Evolutionary conservation across 116 monocot genomes (phyloP).

Genomic region (Cymodocea nodosa): DNA sequence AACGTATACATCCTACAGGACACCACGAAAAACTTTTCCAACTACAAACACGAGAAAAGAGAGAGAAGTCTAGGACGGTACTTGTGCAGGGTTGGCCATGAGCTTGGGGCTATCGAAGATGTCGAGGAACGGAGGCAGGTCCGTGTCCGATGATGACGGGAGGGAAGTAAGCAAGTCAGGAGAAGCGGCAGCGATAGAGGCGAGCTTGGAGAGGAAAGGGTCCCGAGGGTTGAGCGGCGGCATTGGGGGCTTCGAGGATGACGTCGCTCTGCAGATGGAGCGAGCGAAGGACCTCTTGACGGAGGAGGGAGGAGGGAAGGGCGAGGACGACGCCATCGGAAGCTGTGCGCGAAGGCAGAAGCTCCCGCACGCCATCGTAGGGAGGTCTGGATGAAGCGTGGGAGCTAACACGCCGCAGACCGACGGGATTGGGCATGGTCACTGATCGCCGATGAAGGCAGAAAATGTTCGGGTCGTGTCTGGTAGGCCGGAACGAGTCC

Average conservation of each 20-base stretch:
- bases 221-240: slow-evolving; percentile 70
- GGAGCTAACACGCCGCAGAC: no score
- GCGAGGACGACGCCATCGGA: neutral
- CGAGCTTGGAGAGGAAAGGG: slow-evolving; percentile 68
- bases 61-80: slow-evolving; percentile 1
- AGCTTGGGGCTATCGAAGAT: slow-evolving; percentile 69
- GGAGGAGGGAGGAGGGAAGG: neutral
- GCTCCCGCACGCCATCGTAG: slow-evolving; percentile 17
- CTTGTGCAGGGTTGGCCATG: slow-evolving; percentile 89
- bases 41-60: no score
- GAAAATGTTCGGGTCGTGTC: no score
- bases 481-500: no score
- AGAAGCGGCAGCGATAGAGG: slow-evolving; percentile 36
- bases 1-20: no score
- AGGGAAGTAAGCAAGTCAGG: slow-evolving; percentile 21
- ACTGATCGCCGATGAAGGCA: no score
- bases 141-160: slow-evolving; percentile 13
- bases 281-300: neutral
- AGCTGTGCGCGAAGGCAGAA: slow-evolving; percentile 6
- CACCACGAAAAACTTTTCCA: no score
- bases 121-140: slow-evolving; percentile 57
- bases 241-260: slow-evolving; percentile 10
- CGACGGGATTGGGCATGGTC: no score
- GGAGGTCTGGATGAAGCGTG: no score
- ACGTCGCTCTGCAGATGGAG: slow-evolving; percentile 3